phyloP scores from a whole-genome alignment of 2,329 filamentous ascomycete genomes.

The Thielaviopsis musarum region DNA sequence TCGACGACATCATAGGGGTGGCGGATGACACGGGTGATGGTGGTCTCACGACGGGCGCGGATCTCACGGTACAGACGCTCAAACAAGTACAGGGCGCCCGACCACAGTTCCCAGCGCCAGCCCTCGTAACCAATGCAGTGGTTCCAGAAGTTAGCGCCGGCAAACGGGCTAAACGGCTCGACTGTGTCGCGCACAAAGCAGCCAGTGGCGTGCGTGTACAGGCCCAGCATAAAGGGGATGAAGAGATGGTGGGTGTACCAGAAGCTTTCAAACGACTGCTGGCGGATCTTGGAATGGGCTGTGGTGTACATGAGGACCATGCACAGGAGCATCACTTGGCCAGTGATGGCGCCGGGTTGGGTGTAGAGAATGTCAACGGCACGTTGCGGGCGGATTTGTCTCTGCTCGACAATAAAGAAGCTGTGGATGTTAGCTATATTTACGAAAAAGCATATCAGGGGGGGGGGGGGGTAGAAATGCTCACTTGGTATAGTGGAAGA shows the following conservation, averaged over 20 bases:
- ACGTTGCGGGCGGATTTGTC: constrained; percentile 61
- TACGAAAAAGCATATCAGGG: not conserved
- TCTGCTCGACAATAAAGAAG: constrained; percentile 88
- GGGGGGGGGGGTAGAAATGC: not conserved
- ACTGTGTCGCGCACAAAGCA: constrained; percentile 85
- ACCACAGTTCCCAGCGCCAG: constrained; percentile 91
- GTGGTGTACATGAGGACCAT: constrained; percentile 99
- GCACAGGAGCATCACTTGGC: constrained; percentile 92
- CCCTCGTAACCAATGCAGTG: constrained; percentile 93
- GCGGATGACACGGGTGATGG: constrained; percentile 84
- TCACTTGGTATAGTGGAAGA: constrained; percentile 75
- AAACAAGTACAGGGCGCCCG: constrained; percentile 66
- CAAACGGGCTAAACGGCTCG: constrained; percentile 65
- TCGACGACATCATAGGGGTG: constrained; percentile 91
- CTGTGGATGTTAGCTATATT: not conserved
- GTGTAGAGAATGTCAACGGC: constrained; percentile 86
- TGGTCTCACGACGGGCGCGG: constrained; percentile 63
- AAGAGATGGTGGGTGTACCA: constrained; percentile 99
- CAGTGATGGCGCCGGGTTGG: constrained; percentile 79
- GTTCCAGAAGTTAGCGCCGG: constrained; percentile 64
- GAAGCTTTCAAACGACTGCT: constrained; percentile 95
- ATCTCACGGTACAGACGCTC: constrained; percentile 89
- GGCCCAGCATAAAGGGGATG: constrained; percentile 78
- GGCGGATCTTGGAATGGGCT: constrained; percentile 79
- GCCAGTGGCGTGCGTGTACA: constrained; percentile 90